Evolutionary conservation across 148 eudicot genomes (phyloP), one percentile per base, ranked within the genome.

Genomic region (Chenopodium suecicum): DNA sequence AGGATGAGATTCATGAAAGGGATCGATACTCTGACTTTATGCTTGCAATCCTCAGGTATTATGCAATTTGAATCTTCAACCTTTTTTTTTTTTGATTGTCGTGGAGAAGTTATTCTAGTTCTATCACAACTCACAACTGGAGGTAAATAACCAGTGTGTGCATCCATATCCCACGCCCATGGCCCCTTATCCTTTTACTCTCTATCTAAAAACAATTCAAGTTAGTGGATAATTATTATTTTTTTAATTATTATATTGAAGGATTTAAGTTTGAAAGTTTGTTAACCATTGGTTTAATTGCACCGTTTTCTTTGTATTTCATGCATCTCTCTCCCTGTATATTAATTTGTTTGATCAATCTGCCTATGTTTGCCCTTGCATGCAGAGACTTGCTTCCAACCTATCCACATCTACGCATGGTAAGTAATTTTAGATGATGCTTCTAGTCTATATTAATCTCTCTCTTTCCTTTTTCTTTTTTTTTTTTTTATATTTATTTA

Each of bases 1-100:
- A 96, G 99, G 99, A 96, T 88, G 99, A 96, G 88, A 94, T 97
- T 80, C 99, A 97, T 86, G 99, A 97, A 80, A 88, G 99, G 88
- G 99, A 97, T 81, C 92, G 92, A 64, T 92, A 81, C 85, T 91
- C 95, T 46, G 99, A 97, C 87, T 90, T 97, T 81, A 89, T 90
- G 91, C 94, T 97, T 32, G 90, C 99, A 68, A 92, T 97, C 77
- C 85, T 97, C 90, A 94, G 98, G 99, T 97, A 86, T 77, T 73
- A 16, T 44, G 20, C 46, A 44, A 65, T 74, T 66, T 13, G 56
- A 14, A 22, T 67, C 25, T 23, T n/a, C 63, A 74, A 25, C 4
- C 52, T 50, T 16, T 13, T 74, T 50, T 13, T 10, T 74, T 74
- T 52, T 37, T 74, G 31, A 1, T 9, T 22, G 74, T 47, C 13